Evolutionary conservation across 108 stramenopile genomes (phyloP), one percentile per base, ranked within the genome.

Genomic region (Nitzschia sp.): DNA sequence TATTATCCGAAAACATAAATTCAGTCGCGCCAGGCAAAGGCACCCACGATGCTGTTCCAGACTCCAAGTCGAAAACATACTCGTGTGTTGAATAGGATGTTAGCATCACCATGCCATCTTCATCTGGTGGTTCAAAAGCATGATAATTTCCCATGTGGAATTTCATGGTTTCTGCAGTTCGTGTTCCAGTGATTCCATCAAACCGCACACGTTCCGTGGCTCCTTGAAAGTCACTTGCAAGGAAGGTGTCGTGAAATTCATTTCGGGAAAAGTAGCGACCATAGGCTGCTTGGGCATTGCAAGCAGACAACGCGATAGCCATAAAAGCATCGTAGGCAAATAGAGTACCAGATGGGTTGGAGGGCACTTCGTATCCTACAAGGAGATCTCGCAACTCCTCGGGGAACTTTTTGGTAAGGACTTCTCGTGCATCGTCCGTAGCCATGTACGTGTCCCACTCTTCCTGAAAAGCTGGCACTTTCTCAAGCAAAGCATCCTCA

Each of bases 251-350:
- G 6, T 25, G 24, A 54, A 25, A 25, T 12, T 54, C 12, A 2
- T 19, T 12, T 22, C 53, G 22, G 11, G 20, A 12, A 54, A 54
- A 54, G 22, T 22, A 24, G 1, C 12, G 22, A 54, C 24, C 24
- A 3, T 54, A 21, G 21, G 15, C 53, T 1, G 20, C 24, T 54
- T 54, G 22, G 12, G 55, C 55, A 56, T 38, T 14, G 69, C 69
- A 70, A 40, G 26, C 21, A 25, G 62, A n/a, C 50, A 65, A 40
- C n/a, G 39, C 71, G 19, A 72, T 11, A 8, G 54, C 65, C 53
- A 52, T 42, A 7, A 72, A 26, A 8, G 63, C 63, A 62, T 66
- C 63, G 17, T 57, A 72, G 1, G 26, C 43, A 46, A 26, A 24
- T 0, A 43, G 46, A 10, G 21, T 66, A 8, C 42, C n/a, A 2